Evolutionary conservation across 305 asterid genomes (phyloP).

Genomic region (Fraxinus greggii): DNA sequence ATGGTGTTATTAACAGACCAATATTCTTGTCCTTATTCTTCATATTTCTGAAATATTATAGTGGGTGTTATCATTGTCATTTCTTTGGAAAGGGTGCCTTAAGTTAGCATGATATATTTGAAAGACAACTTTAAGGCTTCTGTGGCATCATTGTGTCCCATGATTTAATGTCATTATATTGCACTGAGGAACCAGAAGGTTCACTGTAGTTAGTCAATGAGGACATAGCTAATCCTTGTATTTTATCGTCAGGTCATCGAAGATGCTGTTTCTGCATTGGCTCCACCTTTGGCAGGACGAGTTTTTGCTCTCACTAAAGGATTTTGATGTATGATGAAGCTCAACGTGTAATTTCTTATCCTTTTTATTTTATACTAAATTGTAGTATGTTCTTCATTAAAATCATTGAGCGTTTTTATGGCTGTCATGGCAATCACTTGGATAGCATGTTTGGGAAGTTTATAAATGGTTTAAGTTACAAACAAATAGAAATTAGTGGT

Average conservation of each 20-base stretch:
- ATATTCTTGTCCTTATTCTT: not conserved
- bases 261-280: conserved; percentile 68
- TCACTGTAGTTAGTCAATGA: not conserved
- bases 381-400: not conserved
- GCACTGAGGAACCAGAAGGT: not conserved
- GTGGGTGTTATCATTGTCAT: not conserved
- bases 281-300: conserved; percentile 81
- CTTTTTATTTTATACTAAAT: not conserved
- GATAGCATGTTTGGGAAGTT: not conserved
- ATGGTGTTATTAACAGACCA: not conserved
- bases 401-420: not conserved
- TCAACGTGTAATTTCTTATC: not conserved
- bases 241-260: conserved; percentile 61
- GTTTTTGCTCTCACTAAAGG: conserved; percentile 81
- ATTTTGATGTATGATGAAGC: conserved; percentile 36
- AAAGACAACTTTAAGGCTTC: not conserved
- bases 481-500: not conserved
- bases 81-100: not conserved
- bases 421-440: not conserved
- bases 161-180: not conserved
- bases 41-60: not conserved
- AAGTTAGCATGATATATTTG: not conserved
- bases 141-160: not conserved
- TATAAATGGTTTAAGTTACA: not conserved
- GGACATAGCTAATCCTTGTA: not conserved